Conservation (phyloP, 768 basidiomycete genomes). For the Sistotremastrum niveocremeum region DNA sequence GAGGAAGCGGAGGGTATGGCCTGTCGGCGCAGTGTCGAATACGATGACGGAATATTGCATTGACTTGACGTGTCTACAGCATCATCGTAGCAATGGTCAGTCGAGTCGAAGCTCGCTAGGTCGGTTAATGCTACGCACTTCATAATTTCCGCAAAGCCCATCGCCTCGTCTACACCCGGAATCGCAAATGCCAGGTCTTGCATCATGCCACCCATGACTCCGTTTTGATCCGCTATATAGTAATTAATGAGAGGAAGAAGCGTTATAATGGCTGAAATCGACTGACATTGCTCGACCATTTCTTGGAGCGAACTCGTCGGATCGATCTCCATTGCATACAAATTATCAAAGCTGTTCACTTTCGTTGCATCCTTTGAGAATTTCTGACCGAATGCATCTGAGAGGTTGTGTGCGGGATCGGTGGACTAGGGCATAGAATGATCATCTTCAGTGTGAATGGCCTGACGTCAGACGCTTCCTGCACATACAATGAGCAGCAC, state of each 20-base stretch:
- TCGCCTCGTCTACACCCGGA: conserved; percentile 98
- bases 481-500: conserved; percentile 83
- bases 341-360: conserved; percentile 94
- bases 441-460: neutral
- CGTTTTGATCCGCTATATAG: conserved; percentile 61
- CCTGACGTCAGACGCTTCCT: neutral
- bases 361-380: conserved; percentile 98
- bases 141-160: conserved; percentile 99
- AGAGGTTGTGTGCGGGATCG: conserved; percentile 98
- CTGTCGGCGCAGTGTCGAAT: conserved; percentile 97
- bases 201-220: conserved; percentile 99
- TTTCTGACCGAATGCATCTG: conserved; percentile 97
- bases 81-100: neutral
- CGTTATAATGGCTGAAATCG: neutral
- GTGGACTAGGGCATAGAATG: conserved; percentile 54
- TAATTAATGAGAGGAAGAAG: conserved; percentile 1
- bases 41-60: conserved; percentile 99
- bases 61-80: conserved; percentile 86
- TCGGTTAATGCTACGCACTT: conserved; percentile 43
- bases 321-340: conserved; percentile 99
- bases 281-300: conserved; percentile 93
- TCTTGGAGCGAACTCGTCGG: conserved; percentile 96
- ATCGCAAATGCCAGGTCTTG: conserved; percentile 99
- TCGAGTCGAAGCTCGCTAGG: neutral
- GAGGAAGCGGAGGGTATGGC: conserved; percentile 94